Evolutionary conservation across 192 early-diverging fungal genomes (phyloP).

Genomic region (Coemansia sp.): DNA sequence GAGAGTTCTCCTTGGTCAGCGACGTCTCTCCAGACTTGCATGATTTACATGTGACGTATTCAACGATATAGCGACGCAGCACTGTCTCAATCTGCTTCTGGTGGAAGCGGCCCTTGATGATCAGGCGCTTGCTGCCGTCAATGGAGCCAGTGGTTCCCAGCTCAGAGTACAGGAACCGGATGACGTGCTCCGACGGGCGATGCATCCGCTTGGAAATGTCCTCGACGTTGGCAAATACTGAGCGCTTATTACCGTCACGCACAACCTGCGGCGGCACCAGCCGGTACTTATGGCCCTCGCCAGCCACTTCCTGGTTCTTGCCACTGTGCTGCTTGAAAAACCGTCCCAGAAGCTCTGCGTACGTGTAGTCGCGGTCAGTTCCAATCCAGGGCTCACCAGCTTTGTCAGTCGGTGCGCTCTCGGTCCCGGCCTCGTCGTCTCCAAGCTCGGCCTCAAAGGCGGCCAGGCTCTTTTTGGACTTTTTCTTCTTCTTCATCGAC

Average conservation of each 20-base stretch:
- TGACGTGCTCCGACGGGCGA: slow-evolving; percentile 93
- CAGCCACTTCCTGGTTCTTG: slow-evolving; percentile 90
- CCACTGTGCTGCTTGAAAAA: slow-evolving; percentile 87
- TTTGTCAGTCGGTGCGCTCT: slow-evolving; percentile 34
- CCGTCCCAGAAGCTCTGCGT: slow-evolving; percentile 83
- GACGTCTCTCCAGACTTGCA: slow-evolving; percentile 95
- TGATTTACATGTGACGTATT: slow-evolving; percentile 99
- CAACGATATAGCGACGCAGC: slow-evolving; percentile 94
- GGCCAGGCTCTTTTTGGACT: slow-evolving; percentile 75
- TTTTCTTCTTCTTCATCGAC: slow-evolving; percentile 60
- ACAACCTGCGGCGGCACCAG: slow-evolving; percentile 89
- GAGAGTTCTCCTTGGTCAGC: slow-evolving; percentile 91
- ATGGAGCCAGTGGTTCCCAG: slow-evolving; percentile 97
- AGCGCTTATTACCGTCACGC: slow-evolving; percentile 94
- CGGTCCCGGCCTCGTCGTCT: slow-evolving; percentile 56
- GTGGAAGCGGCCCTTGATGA: slow-evolving; percentile 98
- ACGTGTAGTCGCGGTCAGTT: slow-evolving; percentile 90
- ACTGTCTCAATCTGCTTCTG: slow-evolving; percentile 99
- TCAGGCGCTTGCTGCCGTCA: slow-evolving; percentile 82
- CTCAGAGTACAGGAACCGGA: slow-evolving; percentile 97
- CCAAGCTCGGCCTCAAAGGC: slow-evolving; percentile 80
- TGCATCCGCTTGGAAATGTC: slow-evolving; percentile 96
- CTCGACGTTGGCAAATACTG: slow-evolving; percentile 91
- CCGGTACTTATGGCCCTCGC: slow-evolving; percentile 91
- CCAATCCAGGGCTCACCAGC: slow-evolving; percentile 80